Evolutionary conservation across 2,329 filamentous ascomycete species (phyloP).

Genomic region (Cladophialophora psammophila): DNA sequence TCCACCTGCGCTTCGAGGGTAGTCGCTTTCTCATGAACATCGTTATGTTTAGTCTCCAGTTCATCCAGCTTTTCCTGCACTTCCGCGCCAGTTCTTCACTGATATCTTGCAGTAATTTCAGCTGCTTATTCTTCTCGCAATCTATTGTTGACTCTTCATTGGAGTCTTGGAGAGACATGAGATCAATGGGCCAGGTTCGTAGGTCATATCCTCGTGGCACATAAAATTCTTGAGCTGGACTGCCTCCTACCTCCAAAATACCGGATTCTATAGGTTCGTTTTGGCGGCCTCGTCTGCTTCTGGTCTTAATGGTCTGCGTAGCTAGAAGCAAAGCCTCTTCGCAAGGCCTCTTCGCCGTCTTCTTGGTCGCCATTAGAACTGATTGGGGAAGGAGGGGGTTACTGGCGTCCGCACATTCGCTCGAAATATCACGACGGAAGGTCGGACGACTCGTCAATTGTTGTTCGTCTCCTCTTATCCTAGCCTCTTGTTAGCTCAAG

Average conservation of each 20-base stretch:
- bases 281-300: slow-evolving; percentile 60
- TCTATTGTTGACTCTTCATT: too few relatives aligned
- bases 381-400: slow-evolving; percentile 34
- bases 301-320: slow-evolving; percentile 66
- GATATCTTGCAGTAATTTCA: too few relatives aligned
- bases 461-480: slow-evolving; percentile 38
- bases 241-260: slow-evolving; percentile 85
- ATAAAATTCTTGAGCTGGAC: slow-evolving; percentile 94
- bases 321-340: slow-evolving; percentile 68
- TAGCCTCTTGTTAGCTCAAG: slow-evolving; percentile 18
- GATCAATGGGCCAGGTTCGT: slow-evolving; percentile 88
- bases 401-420: slow-evolving; percentile 27
- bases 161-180: too few relatives aligned
- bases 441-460: slow-evolving; percentile 35
- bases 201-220: slow-evolving; percentile 84
- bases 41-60: too few relatives aligned
- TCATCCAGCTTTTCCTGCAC: too few relatives aligned
- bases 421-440: slow-evolving; percentile 19
- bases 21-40: too few relatives aligned
- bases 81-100: too few relatives aligned
- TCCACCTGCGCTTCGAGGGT: too few relatives aligned
- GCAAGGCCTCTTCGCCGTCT: slow-evolving; percentile 44
- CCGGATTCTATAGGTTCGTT: slow-evolving; percentile 82
- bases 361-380: slow-evolving; percentile 27
- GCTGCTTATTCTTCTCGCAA: too few relatives aligned